A percentile compares a stretch with the other conserved stretches of the same genome.
Conservation (phyloP, 2,329 filamentous ascomycete species). For the Paecilomyces sp. region DNA sequence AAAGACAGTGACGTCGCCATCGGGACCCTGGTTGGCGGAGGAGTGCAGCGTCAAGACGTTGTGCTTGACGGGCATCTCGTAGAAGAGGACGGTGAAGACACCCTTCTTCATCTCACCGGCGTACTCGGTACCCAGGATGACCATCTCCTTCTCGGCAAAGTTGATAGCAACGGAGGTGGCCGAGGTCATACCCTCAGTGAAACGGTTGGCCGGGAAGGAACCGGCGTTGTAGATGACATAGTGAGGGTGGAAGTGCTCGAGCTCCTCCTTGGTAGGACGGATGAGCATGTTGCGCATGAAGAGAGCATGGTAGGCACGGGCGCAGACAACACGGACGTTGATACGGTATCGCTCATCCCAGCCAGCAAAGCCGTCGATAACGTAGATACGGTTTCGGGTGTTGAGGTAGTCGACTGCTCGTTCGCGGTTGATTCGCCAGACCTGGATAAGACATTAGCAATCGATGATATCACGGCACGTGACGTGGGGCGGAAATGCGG, state of each 20-base stretch:
- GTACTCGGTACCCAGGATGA: slow-evolving; percentile 98
- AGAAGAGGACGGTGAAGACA: slow-evolving; percentile 98
- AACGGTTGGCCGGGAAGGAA: slow-evolving; percentile 96
- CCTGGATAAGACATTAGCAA: slow-evolving; percentile 47
- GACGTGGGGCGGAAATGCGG: slow-evolving; percentile 11
- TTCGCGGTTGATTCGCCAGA: slow-evolving; percentile 99
- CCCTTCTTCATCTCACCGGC: slow-evolving; percentile 98
- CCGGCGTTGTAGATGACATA: slow-evolving; percentile 99
- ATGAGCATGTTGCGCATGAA: slow-evolving; percentile 99
- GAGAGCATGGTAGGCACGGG: slow-evolving; percentile 96
- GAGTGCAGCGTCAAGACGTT: slow-evolving; percentile 98
- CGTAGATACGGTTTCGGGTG: slow-evolving; percentile 97
- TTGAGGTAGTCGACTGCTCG: slow-evolving; percentile 98
- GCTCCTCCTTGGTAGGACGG: slow-evolving; percentile 80
- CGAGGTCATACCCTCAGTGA: slow-evolving; percentile 97
- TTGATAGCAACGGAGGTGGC: slow-evolving; percentile 97
- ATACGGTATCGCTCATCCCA: slow-evolving; percentile 99
- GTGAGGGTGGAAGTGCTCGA: slow-evolving; percentile 96
- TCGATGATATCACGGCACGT: slow-evolving; percentile 24
- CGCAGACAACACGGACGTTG: slow-evolving; percentile 94
- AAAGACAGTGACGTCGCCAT: slow-evolving; percentile 96
- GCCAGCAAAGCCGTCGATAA: slow-evolving; percentile 92
- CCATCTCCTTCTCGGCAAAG: slow-evolving; percentile 99
- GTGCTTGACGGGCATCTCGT: slow-evolving; percentile 99
- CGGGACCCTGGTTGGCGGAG: slow-evolving; percentile 91